Evolutionary conservation across 2,329 filamentous ascomycete species (phyloP), one percentile per base, ranked within the genome.

Genomic region (Colletotrichum orbiculare): DNA sequence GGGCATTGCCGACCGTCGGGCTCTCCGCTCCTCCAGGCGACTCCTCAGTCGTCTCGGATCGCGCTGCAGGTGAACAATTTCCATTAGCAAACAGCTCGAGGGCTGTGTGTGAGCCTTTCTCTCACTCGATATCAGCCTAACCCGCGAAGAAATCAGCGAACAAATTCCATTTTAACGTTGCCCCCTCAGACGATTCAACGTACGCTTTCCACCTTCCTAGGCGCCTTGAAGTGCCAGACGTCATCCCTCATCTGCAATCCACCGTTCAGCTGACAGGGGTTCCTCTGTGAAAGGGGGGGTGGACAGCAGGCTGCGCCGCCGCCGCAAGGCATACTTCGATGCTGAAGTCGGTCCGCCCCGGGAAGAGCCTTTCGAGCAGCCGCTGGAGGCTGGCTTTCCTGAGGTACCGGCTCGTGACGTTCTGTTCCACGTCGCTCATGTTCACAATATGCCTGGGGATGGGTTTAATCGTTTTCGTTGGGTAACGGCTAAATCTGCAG

Each of bases 201-300:
- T 25, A 53, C 49, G 17, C 49, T 53, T 10, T 17, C 35, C n/a
- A 53, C 49, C 35, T 47, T 48, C 41, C 47, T 63, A 2, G 73
- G 72, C 6, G 70, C 71, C 34, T 66, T 71, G 48, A 75, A 75
- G 37, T 60, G 67, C 72, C 72, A 75, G 45, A 73, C 71, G 65
- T 75, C 72, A 17, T 75, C 69, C 62, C 66, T 71, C 70, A 73
- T 64, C 73, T 75, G 61, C 58, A 55, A n/a, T 47, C 54, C 37
- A 45, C 52, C 11, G 9, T 64, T 70, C 48, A 67, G 62, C 53
- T 9, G 37, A 37, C 43, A 25, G 39, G 54, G 38, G 2, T 25
- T 25, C 25, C 25, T 33, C 11, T 2, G 47, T 34, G 17, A 17
- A 43, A 15, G 41, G 37, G 49, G 49, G 49, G 10, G 39, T 25